Conservation (phyloP, 495 filamentous ascomycete genomes). For the Aspergillus haitiensis region DNA sequence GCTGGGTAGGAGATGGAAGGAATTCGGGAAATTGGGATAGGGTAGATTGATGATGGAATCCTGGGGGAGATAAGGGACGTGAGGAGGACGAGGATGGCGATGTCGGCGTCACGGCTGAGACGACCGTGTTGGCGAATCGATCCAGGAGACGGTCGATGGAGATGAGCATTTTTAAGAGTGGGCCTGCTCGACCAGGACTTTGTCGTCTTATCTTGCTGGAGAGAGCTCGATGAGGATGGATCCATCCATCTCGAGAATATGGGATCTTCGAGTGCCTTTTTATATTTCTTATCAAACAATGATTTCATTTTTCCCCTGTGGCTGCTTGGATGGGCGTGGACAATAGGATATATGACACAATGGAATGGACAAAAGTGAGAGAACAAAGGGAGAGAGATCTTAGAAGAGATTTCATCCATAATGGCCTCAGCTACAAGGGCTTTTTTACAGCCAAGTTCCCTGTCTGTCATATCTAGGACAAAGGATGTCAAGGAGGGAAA, state of each 20-base stretch:
- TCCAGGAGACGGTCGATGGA: constrained; percentile 8
- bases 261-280: too few relatives aligned
- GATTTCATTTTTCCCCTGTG: too few relatives aligned
- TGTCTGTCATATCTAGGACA: neutral
- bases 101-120: neutral
- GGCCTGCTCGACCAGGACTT: too few relatives aligned
- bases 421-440: neutral
- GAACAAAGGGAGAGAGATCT: neutral
- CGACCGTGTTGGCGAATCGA: constrained; percentile 5
- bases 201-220: too few relatives aligned
- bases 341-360: neutral
- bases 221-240: too few relatives aligned
- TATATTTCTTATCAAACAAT: too few relatives aligned
- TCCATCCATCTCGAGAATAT: too few relatives aligned
- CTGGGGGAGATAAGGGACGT: neutral
- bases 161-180: neutral
- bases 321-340: too few relatives aligned
- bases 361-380: neutral
- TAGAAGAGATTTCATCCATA: neutral
- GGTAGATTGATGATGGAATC: neutral
- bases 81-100: neutral
- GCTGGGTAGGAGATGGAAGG: neutral
- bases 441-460: neutral
- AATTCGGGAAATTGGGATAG: neutral
- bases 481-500: neutral